These are phyloP conservation scores for Asterella californica DNA, from an alignment of 225 moss, liverwort and hornwort species.

Conservation along the genomic window DNA sequence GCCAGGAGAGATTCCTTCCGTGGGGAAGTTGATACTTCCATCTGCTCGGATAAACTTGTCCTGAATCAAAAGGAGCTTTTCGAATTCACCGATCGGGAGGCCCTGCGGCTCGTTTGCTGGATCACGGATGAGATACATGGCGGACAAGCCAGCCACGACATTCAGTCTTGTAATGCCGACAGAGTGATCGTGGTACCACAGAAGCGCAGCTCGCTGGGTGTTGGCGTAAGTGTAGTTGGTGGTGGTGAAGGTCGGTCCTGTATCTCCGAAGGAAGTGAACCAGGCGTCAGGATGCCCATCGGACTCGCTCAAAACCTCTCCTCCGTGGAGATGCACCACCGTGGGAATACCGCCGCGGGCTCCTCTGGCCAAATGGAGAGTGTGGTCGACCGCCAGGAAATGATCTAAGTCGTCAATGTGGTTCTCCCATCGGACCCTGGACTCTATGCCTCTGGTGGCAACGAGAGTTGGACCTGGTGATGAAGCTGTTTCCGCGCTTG, in stretches of 20 bases:
- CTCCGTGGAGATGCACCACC: conserved; percentile 58
- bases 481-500: conserved; percentile 17
- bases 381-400: conserved; percentile 39
- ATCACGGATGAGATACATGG: conserved; percentile 4
- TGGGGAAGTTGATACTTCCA: conserved; percentile 54
- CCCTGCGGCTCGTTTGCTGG: conserved; percentile 8
- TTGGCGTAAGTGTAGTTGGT: conserved; percentile 54
- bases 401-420: conserved; percentile 22
- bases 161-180: conserved; percentile 58
- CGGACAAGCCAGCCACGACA: conserved; percentile 30
- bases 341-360: conserved; percentile 46
- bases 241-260: conserved; percentile 30
- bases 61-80: conserved; percentile 24
- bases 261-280: conserved; percentile 44
- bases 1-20: conserved; percentile 35
- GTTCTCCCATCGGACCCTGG: conserved; percentile 31
- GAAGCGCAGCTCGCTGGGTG: conserved; percentile 39
- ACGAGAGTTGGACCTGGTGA: conserved; percentile 20
- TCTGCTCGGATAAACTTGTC: conserved; percentile 24
- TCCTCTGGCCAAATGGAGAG: conserved; percentile 50
- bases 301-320: conserved; percentile 33
- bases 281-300: conserved; percentile 69
- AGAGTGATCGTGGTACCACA: conserved; percentile 71
- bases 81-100: conserved; percentile 17
- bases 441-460: background rate